Evolutionary conservation across 2,329 filamentous ascomycete genomes (phyloP).

Genomic region (Botryotinia convoluta): DNA sequence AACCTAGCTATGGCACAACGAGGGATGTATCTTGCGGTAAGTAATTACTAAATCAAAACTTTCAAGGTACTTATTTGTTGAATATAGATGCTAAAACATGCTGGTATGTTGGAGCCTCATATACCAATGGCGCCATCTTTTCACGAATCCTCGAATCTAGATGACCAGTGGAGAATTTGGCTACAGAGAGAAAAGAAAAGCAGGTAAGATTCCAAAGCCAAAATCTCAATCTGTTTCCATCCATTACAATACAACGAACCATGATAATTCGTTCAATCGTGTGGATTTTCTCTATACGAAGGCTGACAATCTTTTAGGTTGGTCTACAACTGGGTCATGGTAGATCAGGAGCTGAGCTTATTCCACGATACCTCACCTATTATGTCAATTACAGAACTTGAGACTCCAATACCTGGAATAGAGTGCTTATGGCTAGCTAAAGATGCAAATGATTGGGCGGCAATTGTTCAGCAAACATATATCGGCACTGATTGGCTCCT

Average conservation of each 20-base stretch:
- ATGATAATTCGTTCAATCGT: neutral
- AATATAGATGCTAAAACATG: constrained; percentile 63
- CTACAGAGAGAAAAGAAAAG: constrained; percentile 62
- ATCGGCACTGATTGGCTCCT: constrained; percentile 46
- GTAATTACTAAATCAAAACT: constrained; percentile 26
- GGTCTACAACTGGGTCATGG: constrained; percentile 73
- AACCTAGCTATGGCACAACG: constrained; percentile 72
- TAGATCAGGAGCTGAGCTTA: constrained; percentile 68
- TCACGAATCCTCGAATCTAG: constrained; percentile 45
- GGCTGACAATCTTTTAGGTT: constrained; percentile 46
- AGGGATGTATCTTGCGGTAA: constrained; percentile 66
- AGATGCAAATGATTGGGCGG: constrained; percentile 57
- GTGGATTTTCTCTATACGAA: neutral
- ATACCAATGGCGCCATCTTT: constrained; percentile 44
- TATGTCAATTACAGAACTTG: constrained; percentile 63
- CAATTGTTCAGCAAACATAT: constrained; percentile 57
- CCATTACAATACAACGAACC: neutral
- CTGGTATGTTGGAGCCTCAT: constrained; percentile 60
- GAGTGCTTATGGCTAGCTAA: constrained; percentile 63
- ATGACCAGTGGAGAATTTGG: constrained; percentile 62
- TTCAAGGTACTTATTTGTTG: neutral
- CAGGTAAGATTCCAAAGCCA: constrained; percentile 45
- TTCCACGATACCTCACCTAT: constrained; percentile 63
- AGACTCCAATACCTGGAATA: constrained; percentile 59
- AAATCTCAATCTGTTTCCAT: neutral